phyloP scores from a whole-genome alignment of 202 grass and related monocot species.

The Bolboschoenoplectus hybrid region DNA sequence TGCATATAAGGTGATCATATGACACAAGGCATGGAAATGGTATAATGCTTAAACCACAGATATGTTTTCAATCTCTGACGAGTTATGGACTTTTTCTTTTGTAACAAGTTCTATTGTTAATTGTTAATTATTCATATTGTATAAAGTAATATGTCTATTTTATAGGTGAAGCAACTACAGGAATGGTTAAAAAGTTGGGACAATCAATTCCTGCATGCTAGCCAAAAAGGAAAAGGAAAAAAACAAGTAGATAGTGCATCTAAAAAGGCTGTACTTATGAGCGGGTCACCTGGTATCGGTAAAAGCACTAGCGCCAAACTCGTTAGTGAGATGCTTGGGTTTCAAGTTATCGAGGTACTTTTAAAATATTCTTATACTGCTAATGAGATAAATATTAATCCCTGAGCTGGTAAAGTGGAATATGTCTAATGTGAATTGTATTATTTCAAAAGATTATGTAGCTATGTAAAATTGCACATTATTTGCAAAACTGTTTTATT shows the following conservation, averaged over 20 bases:
- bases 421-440: neutral
- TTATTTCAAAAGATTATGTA: neutral
- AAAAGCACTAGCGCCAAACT: conserved; percentile 95
- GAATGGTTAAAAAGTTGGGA: conserved; percentile 95
- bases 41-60: neutral
- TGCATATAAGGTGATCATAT: neutral
- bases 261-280: conserved; percentile 89
- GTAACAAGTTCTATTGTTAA: conserved; percentile 30
- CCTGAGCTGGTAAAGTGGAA: neutral
- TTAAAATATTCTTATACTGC: conserved; percentile 9
- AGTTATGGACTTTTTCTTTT: neutral
- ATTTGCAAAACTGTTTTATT: conserved; percentile 3
- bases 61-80: neutral
- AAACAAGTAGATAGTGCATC: conserved; percentile 77
- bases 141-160: conserved; percentile 8
- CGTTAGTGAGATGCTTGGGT: conserved; percentile 96
- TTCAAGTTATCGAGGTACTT: conserved; percentile 88
- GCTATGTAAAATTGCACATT: neutral
- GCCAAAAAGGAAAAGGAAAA: conserved; percentile 80
- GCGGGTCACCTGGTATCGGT: conserved; percentile 94
- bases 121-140: conserved; percentile 15
- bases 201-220: conserved; percentile 68
- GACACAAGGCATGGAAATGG: neutral
- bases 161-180: conserved; percentile 94
- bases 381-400: neutral